Evolutionary conservation across 2,329 filamentous ascomycete species (phyloP).

Genomic region (Ambrosiella beaveri): DNA sequence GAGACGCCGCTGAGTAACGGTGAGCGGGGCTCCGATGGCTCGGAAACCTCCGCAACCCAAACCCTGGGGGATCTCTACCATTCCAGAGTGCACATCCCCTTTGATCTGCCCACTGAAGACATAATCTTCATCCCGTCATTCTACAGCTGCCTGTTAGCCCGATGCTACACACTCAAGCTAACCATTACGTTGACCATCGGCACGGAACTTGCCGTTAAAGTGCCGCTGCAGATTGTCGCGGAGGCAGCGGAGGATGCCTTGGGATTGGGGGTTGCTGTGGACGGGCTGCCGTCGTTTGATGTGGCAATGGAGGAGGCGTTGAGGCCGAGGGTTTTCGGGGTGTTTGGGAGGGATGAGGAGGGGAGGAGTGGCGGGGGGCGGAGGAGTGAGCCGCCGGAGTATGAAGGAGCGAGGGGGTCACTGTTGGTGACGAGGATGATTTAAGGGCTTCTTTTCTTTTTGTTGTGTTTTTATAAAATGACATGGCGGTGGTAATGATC

Average conservation of each 20-base stretch:
- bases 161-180: constrained; percentile 35
- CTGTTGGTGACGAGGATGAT: neutral
- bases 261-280: neutral
- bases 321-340: neutral
- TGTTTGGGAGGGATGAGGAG: neutral
- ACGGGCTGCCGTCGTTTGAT: constrained; percentile 10
- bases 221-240: constrained; percentile 32
- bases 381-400: neutral
- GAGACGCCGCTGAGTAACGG: neutral
- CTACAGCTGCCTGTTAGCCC: constrained; percentile 38
- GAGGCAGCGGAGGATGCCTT: neutral
- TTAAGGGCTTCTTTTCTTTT: neutral
- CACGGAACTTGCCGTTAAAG: constrained; percentile 26
- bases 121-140: constrained; percentile 39
- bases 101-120: constrained; percentile 29
- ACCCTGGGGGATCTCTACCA: constrained; percentile 19
- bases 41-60: neutral
- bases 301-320: neutral
- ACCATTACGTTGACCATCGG: constrained; percentile 27
- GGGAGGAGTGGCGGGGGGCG: neutral
- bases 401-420: neutral
- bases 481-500: too few relatives aligned
- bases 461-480: neutral
- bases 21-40: neutral
- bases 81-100: constrained; percentile 28